Evolutionary conservation across 2,329 filamentous ascomycete species (phyloP), one percentile per base, ranked within the genome.

Genomic region (Aspergillus sp.): DNA sequence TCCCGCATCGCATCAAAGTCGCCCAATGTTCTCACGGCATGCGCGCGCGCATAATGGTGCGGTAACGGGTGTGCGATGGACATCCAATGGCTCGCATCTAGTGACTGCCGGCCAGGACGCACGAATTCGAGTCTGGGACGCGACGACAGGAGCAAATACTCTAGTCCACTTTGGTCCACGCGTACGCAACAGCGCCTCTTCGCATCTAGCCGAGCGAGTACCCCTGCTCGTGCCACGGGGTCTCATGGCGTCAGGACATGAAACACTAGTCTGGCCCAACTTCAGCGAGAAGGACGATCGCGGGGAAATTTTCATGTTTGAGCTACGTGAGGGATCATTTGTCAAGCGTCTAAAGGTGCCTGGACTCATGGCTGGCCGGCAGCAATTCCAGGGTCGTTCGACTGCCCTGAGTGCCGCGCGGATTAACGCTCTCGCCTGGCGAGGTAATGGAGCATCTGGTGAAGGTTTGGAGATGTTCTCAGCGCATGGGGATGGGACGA

Each of bases 31-130:
- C 52, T 73, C 69, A 20, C 73, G 61, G n/a, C 65, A 63, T 47
- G 74, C 69, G 38, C 68, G 75, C 56, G 89, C 91, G 0, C 91
- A 97, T 60, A 77, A 79, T 9, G 90, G 87, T 3, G 81, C 88
- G 1, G 89, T 94, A 2, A 96, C 95, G 52, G 88, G 87, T 1
- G 73, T 96, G 6, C 76, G 83, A 1, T 97, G 90, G 89, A 90
- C 86, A 1, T 83, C 88, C 50, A 84, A 89, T 61, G 89, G 89
- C 1, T 75, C 74, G 12, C 84, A 86, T 62, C 75, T 97, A 15
- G 76, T 96, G 10, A 89, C 86, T 0, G 80, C 87, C 2, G 90
- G 90, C 0, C 86, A 94, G 49, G 93, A 97, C 64, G 78, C 87
- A 43, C 81, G 85, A 7, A 84, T 97, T 53, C 81, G 90, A 4